phyloP scores from a whole-genome alignment of 192 early-diverging fungal species.

The Umbelopsis ramanniana region DNA sequence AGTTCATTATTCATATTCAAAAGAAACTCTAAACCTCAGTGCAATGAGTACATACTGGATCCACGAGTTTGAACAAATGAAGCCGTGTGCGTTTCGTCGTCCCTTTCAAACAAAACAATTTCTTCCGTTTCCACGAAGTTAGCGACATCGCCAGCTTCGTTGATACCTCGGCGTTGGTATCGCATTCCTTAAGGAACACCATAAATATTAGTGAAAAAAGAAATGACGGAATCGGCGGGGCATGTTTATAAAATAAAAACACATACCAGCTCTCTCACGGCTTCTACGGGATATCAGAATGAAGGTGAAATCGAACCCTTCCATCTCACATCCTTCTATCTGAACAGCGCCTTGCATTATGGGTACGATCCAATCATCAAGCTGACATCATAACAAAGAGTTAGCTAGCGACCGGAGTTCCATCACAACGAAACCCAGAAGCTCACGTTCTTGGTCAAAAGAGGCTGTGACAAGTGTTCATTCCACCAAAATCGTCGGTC shows the following conservation, averaged over 20 bases:
- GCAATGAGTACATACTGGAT: slow-evolving; percentile 55
- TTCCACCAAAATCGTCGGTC: slow-evolving; percentile 67
- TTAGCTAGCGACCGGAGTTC: no score
- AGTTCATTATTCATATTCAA: background rate
- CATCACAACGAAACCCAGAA: no score
- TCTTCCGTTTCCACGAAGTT: slow-evolving; percentile 99
- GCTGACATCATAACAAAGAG: slow-evolving; percentile 30
- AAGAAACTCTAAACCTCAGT: background rate
- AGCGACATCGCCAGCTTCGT: slow-evolving; percentile 84
- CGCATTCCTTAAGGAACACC: slow-evolving; percentile 64
- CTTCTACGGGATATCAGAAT: slow-evolving; percentile 72
- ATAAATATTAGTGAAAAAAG: background rate
- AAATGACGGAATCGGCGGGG: background rate
- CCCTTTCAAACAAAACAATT: slow-evolving; percentile 66
- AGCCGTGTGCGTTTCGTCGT: slow-evolving; percentile 53
- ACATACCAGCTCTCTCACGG: slow-evolving; percentile 53
- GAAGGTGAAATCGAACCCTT: slow-evolving; percentile 64
- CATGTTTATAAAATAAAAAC: background rate
- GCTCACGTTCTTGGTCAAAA: slow-evolving; percentile 49
- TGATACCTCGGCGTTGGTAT: slow-evolving; percentile 89
- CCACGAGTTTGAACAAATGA: slow-evolving; percentile 94
- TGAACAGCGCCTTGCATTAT: slow-evolving; percentile 76
- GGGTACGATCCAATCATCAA: slow-evolving; percentile 59
- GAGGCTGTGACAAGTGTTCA: slow-evolving; percentile 48
- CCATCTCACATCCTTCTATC: slow-evolving; percentile 63